Evolutionary conservation across 805 yeast genomes (phyloP), one percentile per base, ranked within the genome.

Genomic region (Metschnikowia reukaufii): DNA sequence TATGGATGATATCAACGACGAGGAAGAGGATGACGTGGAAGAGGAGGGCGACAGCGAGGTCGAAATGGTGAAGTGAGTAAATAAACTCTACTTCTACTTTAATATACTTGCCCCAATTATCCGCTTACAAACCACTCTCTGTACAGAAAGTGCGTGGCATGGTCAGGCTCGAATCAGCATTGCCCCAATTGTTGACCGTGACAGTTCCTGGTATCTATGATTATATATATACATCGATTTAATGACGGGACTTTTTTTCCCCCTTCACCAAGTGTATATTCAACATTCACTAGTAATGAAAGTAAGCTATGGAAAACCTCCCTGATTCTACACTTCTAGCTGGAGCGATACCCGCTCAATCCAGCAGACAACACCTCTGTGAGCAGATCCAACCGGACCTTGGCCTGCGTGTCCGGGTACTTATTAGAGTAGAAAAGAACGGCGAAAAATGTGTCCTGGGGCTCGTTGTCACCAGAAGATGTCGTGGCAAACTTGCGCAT

Each of bases 11-110:
- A 66, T 67, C 59, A 72, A 68, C 36, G 77, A 72, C 39, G 72
- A 70, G 41, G 81, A 80, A 45, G 85, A 84, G 13, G 82, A 73
- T 44, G 81, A 71, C 45, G 79, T 73, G 23, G 85, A 82, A 40
- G 86, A 80, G 56, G 84, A 54, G n/a, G 49, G 42, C 3, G 56
- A 52, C 23, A 51, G 53, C 39, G 59, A 56, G 42, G 59, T 56
- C 34, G 59, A 56, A 33, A 48, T 56, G 55, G 50, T 42, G 44
- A 48, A 47, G 48, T 49, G 16, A 36, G 7, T 13, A 25, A 9
- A 25, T 9, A 37, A 39, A 37, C 39, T 33, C 23, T 19, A 13
- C 12, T 23, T 23, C 27, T 23, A 23, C 29, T 25, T n/a, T n/a
- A n/a, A n/a, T n/a, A n/a, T n/a, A n/a, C n/a, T n/a, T n/a, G n/a